These are phyloP conservation scores for Datura wrightii DNA, from an alignment of 257 asterid species.

Conservation along the genomic window DNA sequence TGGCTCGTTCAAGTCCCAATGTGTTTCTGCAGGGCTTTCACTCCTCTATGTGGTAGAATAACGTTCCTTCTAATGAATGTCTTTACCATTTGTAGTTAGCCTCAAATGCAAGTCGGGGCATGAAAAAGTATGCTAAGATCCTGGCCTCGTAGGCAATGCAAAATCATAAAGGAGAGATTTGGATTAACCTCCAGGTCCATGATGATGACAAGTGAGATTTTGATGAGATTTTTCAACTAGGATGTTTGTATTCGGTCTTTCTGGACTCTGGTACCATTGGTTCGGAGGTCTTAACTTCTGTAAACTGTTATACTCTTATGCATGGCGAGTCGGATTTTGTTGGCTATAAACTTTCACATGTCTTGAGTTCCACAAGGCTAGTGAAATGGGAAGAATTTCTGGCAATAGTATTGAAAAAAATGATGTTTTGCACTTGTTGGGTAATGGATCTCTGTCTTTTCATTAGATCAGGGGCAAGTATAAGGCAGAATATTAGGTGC, in stretches of 20 bases:
- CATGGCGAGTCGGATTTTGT: not conserved
- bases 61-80: not conserved
- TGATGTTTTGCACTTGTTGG: not conserved
- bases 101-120: not conserved
- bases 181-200: not conserved
- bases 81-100: conserved; percentile 18
- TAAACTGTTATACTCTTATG: not conserved
- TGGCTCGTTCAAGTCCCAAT: conserved; percentile 6
- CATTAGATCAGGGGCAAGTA: not conserved
- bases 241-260: not conserved
- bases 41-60: not conserved
- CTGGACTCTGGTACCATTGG: conserved; percentile 2
- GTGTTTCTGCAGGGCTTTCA: conserved; percentile 27
- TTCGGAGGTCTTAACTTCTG: not conserved
- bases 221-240: conserved; percentile 6
- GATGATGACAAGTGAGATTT: not conserved
- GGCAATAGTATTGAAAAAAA: not conserved
- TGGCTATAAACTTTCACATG: not conserved
- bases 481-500: not conserved
- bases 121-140: not conserved
- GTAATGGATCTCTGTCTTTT: not conserved
- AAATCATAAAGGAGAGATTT: not conserved
- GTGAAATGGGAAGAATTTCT: not conserved
- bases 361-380: not conserved
- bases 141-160: not conserved